Conservation (phyloP, 2,329 filamentous ascomycete genomes). For the Hysterium pulicare region DNA sequence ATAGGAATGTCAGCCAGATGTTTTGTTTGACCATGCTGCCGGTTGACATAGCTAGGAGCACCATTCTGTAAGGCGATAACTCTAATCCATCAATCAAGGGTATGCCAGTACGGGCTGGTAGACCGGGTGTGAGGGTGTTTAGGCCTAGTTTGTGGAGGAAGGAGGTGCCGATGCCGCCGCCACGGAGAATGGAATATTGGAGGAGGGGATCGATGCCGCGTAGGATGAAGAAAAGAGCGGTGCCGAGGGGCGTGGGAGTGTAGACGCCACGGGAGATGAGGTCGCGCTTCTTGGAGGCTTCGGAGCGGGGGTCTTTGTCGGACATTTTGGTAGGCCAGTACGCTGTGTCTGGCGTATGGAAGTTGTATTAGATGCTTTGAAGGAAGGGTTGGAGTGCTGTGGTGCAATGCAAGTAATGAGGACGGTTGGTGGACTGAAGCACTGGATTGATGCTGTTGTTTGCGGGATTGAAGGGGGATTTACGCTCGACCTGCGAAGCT, state of each 20-base stretch:
- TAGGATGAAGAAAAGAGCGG: constrained; percentile 42
- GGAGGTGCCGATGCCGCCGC: constrained; percentile 37
- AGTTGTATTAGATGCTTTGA: too few relatives aligned
- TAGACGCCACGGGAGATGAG: constrained; percentile 43
- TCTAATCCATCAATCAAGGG: constrained; percentile 41
- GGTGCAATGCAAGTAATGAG: too few relatives aligned
- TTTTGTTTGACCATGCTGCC: constrained; percentile 56
- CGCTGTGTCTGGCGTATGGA: too few relatives aligned
- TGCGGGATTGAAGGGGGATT: too few relatives aligned
- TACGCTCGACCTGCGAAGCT: too few relatives aligned
- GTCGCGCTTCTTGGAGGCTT: constrained; percentile 28
- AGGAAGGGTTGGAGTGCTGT: too few relatives aligned
- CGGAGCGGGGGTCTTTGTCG: constrained; percentile 23
- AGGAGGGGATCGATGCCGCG: constrained; percentile 47
- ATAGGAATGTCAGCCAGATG: constrained; percentile 49
- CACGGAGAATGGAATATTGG: constrained; percentile 51
- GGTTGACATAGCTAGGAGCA: constrained; percentile 53
- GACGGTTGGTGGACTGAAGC: too few relatives aligned
- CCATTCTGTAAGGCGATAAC: constrained; percentile 50
- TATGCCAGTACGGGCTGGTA: constrained; percentile 39
- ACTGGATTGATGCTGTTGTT: too few relatives aligned
- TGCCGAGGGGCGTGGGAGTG: constrained; percentile 38
- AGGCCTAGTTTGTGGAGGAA: constrained; percentile 49
- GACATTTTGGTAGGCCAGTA: too few relatives aligned
- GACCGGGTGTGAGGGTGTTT: constrained; percentile 40